Conservation (phyloP, 768 basidiomycete genomes). For the Rubroboletus satanas region DNA sequence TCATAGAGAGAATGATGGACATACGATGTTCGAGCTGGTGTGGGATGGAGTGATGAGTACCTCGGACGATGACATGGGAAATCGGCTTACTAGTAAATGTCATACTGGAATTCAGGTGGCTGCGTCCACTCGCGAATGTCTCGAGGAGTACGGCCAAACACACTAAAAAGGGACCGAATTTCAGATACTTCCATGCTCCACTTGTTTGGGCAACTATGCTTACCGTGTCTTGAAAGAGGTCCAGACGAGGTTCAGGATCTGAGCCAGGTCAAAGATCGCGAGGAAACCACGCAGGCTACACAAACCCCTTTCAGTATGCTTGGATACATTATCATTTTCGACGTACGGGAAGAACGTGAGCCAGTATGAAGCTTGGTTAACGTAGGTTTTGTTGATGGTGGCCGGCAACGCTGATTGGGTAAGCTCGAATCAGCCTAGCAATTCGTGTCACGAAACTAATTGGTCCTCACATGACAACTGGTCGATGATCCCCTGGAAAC, state of each 20-base stretch:
- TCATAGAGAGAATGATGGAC: slow-evolving; percentile 16
- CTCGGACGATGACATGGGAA: not conserved
- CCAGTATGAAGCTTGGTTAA: slow-evolving; percentile 90
- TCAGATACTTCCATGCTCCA: not conserved
- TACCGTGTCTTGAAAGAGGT: slow-evolving; percentile 81
- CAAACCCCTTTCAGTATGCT: slow-evolving; percentile 2
- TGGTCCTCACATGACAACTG: slow-evolving; percentile 39
- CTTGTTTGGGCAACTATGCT: slow-evolving; percentile 12
- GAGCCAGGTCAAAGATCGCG: slow-evolving; percentile 91
- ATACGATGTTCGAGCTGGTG: slow-evolving; percentile 53
- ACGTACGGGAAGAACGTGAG: slow-evolving; percentile 91
- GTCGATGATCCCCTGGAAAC: slow-evolving; percentile 43
- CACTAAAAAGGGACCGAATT: slow-evolving; percentile 34
- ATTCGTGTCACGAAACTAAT: not conserved
- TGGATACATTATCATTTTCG: not conserved
- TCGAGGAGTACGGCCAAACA: slow-evolving; percentile 85
- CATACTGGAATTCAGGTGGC: slow-evolving; percentile 85
- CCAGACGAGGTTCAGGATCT: slow-evolving; percentile 87
- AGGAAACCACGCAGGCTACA: slow-evolving; percentile 88
- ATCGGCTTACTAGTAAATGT: slow-evolving; percentile 70
- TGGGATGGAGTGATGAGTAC: not conserved
- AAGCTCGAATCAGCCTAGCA: not conserved
- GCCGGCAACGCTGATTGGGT: slow-evolving; percentile 62
- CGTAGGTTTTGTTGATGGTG: slow-evolving; percentile 81
- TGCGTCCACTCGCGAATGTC: slow-evolving; percentile 89